Conservation (phyloP, 352 stramenopile species). For the Globisporangium parvum region DNA sequence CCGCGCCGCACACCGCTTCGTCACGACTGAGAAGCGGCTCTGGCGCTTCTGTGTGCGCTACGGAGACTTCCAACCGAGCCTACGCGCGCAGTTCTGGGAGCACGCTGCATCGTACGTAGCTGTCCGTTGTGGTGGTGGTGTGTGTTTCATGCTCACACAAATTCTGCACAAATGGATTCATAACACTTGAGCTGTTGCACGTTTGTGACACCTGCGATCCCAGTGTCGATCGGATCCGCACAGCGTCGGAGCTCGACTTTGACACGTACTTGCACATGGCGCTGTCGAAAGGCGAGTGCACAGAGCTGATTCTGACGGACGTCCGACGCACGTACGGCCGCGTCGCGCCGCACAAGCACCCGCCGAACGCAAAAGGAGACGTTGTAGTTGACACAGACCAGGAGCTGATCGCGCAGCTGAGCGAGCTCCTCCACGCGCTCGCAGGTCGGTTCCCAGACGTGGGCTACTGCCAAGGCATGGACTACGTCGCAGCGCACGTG, state of each 20-base stretch:
- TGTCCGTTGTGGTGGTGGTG: too few species aligned
- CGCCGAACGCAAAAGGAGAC: slow-evolving; percentile 44
- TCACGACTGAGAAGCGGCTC: slow-evolving; percentile 52
- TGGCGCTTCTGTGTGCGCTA: slow-evolving; percentile 83
- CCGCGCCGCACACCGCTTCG: slow-evolving; percentile 45
- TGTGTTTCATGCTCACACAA: too few species aligned
- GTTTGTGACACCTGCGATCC: not conserved
- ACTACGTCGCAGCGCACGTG: slow-evolving; percentile 81
- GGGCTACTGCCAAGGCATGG: slow-evolving; percentile 86
- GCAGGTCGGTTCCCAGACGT: slow-evolving; percentile 75
- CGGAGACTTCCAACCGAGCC: slow-evolving; percentile 40
- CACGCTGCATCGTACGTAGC: slow-evolving; percentile 39
- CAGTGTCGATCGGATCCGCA: slow-evolving; percentile 30
- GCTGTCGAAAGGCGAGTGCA: slow-evolving; percentile 77
- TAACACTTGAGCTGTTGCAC: too few species aligned
- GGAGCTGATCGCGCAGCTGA: slow-evolving; percentile 70
- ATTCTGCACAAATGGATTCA: too few species aligned
- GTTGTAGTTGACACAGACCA: slow-evolving; percentile 48
- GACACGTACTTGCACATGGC: slow-evolving; percentile 83
- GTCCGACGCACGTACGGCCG: slow-evolving; percentile 78
- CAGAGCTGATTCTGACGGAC: slow-evolving; percentile 80
- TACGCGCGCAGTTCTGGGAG: slow-evolving; percentile 78
- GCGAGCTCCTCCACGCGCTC: slow-evolving; percentile 73
- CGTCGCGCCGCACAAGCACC: slow-evolving; percentile 72
- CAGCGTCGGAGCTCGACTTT: slow-evolving; percentile 64